A percentile compares a stretch with the other conserved stretches of the same genome.
Conservation (phyloP, 208 protist species). For the Leishmania gerbilli region DNA sequence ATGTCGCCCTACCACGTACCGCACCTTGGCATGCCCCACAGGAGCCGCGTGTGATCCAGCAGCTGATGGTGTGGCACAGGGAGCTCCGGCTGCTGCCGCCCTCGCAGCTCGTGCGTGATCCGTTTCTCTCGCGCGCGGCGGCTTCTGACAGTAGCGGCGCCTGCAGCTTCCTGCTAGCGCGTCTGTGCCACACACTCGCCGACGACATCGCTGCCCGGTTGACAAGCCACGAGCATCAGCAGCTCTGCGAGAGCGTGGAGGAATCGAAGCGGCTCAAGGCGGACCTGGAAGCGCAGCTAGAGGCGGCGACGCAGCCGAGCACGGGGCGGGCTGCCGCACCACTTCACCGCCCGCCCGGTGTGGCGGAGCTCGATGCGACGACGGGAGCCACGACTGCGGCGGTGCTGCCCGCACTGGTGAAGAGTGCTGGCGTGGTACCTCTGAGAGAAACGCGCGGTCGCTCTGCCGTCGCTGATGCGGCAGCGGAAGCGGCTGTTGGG, state of each 20-base stretch:
- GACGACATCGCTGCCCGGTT: slow-evolving; percentile 53
- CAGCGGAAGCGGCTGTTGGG: background rate
- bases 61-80: slow-evolving; percentile 58
- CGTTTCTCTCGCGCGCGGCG: slow-evolving; percentile 44
- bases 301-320: slow-evolving; percentile 10
- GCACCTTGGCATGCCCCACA: slow-evolving; percentile 4
- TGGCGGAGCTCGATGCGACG: background rate
- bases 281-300: slow-evolving; percentile 34
- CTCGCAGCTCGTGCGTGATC: slow-evolving; percentile 78
- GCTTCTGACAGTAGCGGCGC: slow-evolving; percentile 52
- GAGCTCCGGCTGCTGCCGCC: slow-evolving; percentile 53
- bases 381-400: background rate
- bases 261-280: slow-evolving; percentile 40
- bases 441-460: background rate
- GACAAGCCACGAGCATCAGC: slow-evolving; percentile 51
- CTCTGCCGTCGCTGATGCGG: background rate
- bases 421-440: background rate
- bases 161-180: slow-evolving; percentile 65
- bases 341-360: background rate
- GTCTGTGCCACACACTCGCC: slow-evolving; percentile 62
- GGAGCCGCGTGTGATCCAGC: slow-evolving; percentile 52
- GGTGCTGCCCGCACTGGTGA: too few relatives aligned
- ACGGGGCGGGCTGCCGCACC: background rate
- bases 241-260: slow-evolving; percentile 45
- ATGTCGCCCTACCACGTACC: background rate